Conservation (phyloP, 1,284 basidiomycete genomes). For the Apiotrichum porosum region DNA sequence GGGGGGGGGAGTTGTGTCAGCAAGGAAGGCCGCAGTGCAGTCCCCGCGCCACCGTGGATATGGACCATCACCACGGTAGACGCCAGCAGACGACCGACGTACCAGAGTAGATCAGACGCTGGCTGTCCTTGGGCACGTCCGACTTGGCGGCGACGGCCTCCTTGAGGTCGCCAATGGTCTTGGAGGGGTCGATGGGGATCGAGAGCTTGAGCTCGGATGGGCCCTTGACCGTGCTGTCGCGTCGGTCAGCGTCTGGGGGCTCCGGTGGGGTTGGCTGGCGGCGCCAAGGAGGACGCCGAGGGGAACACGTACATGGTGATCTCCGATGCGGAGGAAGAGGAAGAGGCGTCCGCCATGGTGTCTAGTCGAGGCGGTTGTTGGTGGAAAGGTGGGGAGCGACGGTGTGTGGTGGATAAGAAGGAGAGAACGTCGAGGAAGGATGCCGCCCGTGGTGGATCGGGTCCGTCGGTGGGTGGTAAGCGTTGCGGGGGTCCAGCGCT, state of each 20-base stretch:
- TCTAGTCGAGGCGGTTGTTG: not conserved
- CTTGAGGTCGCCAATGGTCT: slow-evolving; percentile 77
- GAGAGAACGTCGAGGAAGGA: slow-evolving; percentile 1
- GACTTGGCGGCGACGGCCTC: slow-evolving; percentile 73
- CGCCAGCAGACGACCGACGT: slow-evolving; percentile 6
- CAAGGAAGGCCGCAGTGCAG: no score
- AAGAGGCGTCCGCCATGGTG: slow-evolving; percentile 23
- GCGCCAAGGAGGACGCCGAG: not conserved
- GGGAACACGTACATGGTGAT: slow-evolving; percentile 30
- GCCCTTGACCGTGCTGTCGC: slow-evolving; percentile 53
- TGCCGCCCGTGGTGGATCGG: no score
- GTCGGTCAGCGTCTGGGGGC: slow-evolving; percentile 1
- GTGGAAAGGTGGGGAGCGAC: no score
- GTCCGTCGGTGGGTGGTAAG: no score
- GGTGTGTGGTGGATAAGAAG: not conserved
- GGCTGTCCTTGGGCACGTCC: slow-evolving; percentile 76
- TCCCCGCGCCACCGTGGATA: no score
- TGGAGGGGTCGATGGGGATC: slow-evolving; percentile 65
- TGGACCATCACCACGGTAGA: no score
- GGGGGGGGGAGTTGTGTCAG: no score
- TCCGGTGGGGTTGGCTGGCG: not conserved
- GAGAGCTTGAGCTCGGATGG: slow-evolving; percentile 85
- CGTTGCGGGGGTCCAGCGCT: no score
- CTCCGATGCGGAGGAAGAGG: slow-evolving; percentile 17
- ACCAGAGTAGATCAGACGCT: slow-evolving; percentile 84